Conservation (phyloP, 805 yeast species). For the Alloascoidea hylecoeti region DNA sequence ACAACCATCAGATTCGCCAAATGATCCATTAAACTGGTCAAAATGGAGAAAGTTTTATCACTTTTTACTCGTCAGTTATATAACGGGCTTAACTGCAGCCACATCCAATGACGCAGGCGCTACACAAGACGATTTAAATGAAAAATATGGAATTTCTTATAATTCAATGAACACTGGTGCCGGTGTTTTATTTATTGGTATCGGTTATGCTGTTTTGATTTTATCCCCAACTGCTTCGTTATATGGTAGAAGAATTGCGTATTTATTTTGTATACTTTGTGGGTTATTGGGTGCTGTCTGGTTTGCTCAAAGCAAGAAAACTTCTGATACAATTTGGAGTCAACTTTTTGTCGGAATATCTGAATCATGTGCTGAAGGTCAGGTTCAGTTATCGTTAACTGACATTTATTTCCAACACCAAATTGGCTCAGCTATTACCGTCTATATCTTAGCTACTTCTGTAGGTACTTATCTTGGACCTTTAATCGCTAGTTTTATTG, state of each 20-base stretch:
- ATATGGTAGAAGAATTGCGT: conserved; percentile 55
- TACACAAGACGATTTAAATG: conserved; percentile 51
- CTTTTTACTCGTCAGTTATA: conserved; percentile 33
- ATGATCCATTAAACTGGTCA: conserved; percentile 51
- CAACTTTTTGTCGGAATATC: conserved; percentile 67
- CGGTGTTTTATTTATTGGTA: conserved; percentile 59
- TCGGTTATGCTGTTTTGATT: conserved; percentile 50
- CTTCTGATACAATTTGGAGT: conserved; percentile 60
- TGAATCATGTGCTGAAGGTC: conserved; percentile 48
- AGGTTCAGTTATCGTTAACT: conserved; percentile 38
- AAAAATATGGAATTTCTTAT: conserved; percentile 47
- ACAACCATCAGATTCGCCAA: conserved; percentile 48
- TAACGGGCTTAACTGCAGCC: conserved; percentile 59
- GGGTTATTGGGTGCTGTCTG: conserved; percentile 58
- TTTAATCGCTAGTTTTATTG: conserved; percentile 46
- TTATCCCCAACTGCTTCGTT: conserved; percentile 56
- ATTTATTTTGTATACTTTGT: conserved; percentile 40
- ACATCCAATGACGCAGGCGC: conserved; percentile 67
- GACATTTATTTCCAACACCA: conserved; percentile 57
- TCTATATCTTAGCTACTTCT: conserved; percentile 51
- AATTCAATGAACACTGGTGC: conserved; percentile 69
- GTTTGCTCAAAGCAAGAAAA: conserved; percentile 43
- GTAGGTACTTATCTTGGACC: conserved; percentile 60
- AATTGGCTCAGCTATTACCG: conserved; percentile 44
- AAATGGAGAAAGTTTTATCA: conserved; percentile 26